Conservation (phyloP, 1,284 basidiomycete genomes). For the Apiotrichum laibachii region DNA sequence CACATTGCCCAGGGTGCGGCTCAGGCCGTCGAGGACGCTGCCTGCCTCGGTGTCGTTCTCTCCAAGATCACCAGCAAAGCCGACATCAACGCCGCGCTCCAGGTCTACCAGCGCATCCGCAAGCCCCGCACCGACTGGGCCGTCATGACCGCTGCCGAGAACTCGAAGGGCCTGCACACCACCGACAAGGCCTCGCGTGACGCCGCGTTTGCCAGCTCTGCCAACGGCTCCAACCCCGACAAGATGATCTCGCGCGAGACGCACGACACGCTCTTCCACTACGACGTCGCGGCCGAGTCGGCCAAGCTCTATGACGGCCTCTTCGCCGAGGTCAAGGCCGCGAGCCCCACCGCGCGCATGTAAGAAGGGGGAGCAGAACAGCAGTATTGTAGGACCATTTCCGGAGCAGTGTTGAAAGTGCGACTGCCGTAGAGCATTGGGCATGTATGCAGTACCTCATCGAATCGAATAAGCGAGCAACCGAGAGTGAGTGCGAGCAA, state of each 20-base stretch:
- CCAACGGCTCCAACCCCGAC: slow-evolving; percentile 45
- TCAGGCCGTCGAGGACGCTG: slow-evolving; percentile 50
- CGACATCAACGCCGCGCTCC: slow-evolving; percentile 43
- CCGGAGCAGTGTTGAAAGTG: no score
- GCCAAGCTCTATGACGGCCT: slow-evolving; percentile 26
- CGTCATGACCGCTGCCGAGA: slow-evolving; percentile 42
- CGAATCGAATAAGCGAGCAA: no score
- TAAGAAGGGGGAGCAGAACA: neutral
- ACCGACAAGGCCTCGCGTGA: slow-evolving; percentile 33
- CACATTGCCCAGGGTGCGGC: slow-evolving; percentile 50
- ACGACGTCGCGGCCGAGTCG: slow-evolving; percentile 31
- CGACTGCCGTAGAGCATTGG: neutral
- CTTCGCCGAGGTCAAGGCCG: slow-evolving; percentile 2
- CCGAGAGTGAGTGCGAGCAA: no score
- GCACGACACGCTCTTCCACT: slow-evolving; percentile 31
- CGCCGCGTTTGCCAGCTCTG: slow-evolving; percentile 26
- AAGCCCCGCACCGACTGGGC: slow-evolving; percentile 50
- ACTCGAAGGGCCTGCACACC: slow-evolving; percentile 47
- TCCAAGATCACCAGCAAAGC: slow-evolving; percentile 38
- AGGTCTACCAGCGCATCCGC: slow-evolving; percentile 45
- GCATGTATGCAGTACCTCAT: neutral
- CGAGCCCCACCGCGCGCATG: neutral
- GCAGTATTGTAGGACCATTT: neutral
- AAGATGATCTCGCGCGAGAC: slow-evolving; percentile 51
- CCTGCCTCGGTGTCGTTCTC: slow-evolving; percentile 45